These are phyloP conservation scores for Starmera amethionina DNA, from an alignment of 805 yeast species.

Conservation along the genomic window DNA sequence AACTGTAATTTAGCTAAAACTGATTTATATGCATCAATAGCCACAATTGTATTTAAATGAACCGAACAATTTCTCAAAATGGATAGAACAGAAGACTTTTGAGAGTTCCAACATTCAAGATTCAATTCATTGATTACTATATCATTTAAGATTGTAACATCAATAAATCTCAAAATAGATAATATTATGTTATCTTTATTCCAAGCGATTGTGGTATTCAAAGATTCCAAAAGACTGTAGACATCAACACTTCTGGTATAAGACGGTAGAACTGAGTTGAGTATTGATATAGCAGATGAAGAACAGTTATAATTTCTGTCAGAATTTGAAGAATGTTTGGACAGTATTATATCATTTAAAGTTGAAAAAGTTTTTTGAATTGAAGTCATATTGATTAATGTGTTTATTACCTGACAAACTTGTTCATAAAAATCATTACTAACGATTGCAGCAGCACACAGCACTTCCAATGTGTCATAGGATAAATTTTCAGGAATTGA, in stretches of 20 bases:
- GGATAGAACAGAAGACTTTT: conserved; percentile 8
- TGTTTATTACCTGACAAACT: conserved; percentile 29
- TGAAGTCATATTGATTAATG: conserved; percentile 17
- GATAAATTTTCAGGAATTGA: conserved; percentile 32
- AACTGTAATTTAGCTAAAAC: conserved; percentile 26
- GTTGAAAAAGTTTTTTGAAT: conserved; percentile 7
- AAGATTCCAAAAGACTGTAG: conserved; percentile 23
- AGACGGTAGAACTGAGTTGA: conserved; percentile 22
- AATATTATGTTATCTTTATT: conserved; percentile 30
- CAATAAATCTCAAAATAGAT: conserved; percentile 30
- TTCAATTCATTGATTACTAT: conserved; percentile 23
- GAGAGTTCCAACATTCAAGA: conserved; percentile 31
- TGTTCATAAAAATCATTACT: conserved; percentile 25
- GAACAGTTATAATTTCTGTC: conserved; percentile 20
- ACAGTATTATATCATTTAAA: conserved; percentile 9
- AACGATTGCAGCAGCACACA: conserved; percentile 34
- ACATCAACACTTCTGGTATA: conserved; percentile 19
- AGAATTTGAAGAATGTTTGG: conserved; percentile 7
- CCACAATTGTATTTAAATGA: conserved; percentile 18
- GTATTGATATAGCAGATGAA: conserved; percentile 29
- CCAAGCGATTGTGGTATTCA: conserved; percentile 22
- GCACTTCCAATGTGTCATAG: conserved; percentile 28
- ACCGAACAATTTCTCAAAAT: conserved; percentile 12
- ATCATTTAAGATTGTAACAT: conserved; percentile 27
- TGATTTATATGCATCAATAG: conserved; percentile 20